Evolutionary conservation across 345 rosid genomes (phyloP).

Genomic region (Populus davidiana): DNA sequence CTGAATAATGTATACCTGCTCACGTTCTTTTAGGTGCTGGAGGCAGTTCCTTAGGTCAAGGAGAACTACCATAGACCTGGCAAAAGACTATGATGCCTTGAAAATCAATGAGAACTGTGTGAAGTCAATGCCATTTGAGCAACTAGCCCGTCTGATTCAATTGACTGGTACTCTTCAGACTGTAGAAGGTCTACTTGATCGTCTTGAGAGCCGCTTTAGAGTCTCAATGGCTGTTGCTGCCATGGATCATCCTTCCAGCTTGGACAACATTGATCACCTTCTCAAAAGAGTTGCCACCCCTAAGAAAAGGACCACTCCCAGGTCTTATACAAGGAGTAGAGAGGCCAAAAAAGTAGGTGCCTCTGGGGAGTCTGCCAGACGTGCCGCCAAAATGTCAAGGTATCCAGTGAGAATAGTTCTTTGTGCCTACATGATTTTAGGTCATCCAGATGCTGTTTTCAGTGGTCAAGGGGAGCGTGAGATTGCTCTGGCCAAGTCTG

Average conservation of each 20-base stretch:
- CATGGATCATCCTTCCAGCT: conserved; percentile 24
- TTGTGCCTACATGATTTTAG: conserved; percentile 92
- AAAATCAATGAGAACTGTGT: conserved; percentile 50
- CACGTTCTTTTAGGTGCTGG: conserved; percentile 69
- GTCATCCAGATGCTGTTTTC: conserved; percentile 95
- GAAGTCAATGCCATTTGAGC: conserved; percentile 77
- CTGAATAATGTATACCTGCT: not conserved
- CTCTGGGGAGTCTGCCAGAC: conserved; percentile 36
- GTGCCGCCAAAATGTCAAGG: conserved; percentile 49
- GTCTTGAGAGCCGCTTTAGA: conserved; percentile 69
- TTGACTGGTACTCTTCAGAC: conserved; percentile 57
- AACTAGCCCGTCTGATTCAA: conserved; percentile 68
- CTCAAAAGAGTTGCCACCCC: conserved; percentile 80
- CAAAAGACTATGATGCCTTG: conserved; percentile 58
- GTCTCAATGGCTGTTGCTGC: conserved; percentile 46
- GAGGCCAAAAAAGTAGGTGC: conserved; percentile 49
- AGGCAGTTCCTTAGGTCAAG: conserved; percentile 58
- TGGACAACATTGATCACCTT: conserved; percentile 86
- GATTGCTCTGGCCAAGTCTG: conserved; percentile 63
- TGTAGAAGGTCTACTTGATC: conserved; percentile 66
- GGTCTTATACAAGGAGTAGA: conserved; percentile 45
- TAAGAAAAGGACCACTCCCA: conserved; percentile 46
- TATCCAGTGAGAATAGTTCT: conserved; percentile 86
- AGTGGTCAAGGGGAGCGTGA: conserved; percentile 89
- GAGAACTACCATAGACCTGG: conserved; percentile 71